Evolutionary conservation across 257 asterid genomes (phyloP).

Genomic region (Solanum sitiens): DNA sequence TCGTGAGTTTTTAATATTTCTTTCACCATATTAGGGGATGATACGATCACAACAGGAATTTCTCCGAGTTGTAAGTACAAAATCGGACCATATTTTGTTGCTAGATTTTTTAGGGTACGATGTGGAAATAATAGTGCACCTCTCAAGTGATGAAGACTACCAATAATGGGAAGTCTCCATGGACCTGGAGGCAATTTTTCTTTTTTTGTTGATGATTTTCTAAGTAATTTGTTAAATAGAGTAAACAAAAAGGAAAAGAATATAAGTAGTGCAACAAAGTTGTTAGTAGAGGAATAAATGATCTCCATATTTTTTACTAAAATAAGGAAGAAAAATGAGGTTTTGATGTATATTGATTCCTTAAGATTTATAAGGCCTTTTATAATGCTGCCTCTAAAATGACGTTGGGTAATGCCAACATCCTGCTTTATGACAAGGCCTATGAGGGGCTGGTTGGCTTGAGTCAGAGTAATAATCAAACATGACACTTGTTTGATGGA

Average conservation of each 20-base stretch:
- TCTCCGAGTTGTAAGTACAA: neutral
- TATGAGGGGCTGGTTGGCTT: no score
- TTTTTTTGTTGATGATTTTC: neutral
- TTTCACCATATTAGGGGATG: neutral
- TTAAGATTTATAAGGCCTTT: neutral
- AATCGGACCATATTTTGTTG: neutral
- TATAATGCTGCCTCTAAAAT: neutral
- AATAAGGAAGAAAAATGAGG: neutral
- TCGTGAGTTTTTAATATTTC: conserved; percentile 22
- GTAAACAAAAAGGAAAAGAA: neutral
- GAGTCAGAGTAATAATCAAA: no score
- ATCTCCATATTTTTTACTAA: neutral
- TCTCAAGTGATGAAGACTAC: conserved; percentile 8
- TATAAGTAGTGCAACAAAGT: neutral
- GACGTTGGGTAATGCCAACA: no score
- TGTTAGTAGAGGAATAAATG: neutral
- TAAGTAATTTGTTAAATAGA: neutral
- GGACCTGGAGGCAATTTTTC: conserved; percentile 28
- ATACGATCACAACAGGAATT: neutral
- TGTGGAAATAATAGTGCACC: neutral
- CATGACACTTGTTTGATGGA: no score
- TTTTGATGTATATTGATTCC: neutral
- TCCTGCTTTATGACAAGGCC: no score
- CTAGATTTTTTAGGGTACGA: neutral
- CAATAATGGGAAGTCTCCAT: conserved; percentile 17